A percentile compares a stretch with the other conserved stretches of the same genome.
Conservation (phyloP, 192 early-diverging fungal species). For the Podila verticillata region DNA sequence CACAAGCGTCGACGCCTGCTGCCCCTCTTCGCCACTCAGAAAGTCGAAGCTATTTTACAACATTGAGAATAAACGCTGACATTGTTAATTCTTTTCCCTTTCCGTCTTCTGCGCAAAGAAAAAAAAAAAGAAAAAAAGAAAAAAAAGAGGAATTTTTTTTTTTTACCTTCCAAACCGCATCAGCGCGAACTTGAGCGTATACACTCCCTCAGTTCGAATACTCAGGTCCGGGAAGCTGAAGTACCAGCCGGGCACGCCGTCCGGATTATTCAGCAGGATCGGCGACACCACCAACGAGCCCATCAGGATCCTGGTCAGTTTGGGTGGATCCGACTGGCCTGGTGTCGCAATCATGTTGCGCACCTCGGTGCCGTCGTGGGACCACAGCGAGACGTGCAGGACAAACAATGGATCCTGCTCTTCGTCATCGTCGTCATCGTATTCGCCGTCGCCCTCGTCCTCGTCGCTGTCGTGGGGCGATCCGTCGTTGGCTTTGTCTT, state of each 20-base stretch:
- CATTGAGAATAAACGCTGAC: no score
- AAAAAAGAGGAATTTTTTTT: background rate
- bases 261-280: slow-evolving; percentile 58
- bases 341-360: slow-evolving; percentile 68
- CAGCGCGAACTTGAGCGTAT: slow-evolving; percentile 73
- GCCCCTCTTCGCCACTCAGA: background rate
- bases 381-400: slow-evolving; percentile 70
- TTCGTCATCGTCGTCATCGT: background rate
- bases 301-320: slow-evolving; percentile 69
- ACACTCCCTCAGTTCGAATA: slow-evolving; percentile 77
- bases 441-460: background rate
- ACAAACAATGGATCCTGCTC: slow-evolving; percentile 69
- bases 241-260: slow-evolving; percentile 73
- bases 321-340: slow-evolving; percentile 53
- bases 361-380: slow-evolving; percentile 63
- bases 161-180: slow-evolving; percentile 74
- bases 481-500: background rate
- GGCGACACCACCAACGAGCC: slow-evolving; percentile 70
- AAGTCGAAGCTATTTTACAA: slow-evolving; percentile 18
- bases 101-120: background rate
- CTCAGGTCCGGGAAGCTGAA: slow-evolving; percentile 84
- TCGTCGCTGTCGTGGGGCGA: background rate
- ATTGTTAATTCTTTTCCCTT: no score
- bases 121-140: background rate
- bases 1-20: slow-evolving; percentile 57